Base-by-base conservation (phyloP, 345 rosid species). In the Melastoma malabathricum region DNA sequence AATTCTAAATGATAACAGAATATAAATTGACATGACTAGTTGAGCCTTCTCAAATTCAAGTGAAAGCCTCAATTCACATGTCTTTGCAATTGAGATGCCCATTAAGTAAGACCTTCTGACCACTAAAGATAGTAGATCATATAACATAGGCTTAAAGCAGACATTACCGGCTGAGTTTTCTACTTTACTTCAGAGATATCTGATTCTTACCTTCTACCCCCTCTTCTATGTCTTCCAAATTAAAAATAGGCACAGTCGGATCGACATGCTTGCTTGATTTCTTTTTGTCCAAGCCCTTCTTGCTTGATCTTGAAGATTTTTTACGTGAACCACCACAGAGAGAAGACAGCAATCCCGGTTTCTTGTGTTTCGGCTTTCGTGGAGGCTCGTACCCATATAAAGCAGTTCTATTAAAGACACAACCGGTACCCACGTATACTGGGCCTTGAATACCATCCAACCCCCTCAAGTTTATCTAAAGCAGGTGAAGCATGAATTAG, bases 401-500 rank as follows among this genome's bases (percentile, higher is more conserved):
- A 18, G 98, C 96, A 23, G 95, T 87, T 66, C 98, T 80, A 48
- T 87, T 90, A 79, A 90, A 90, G 58, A 90, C 98, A 54, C 98
- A 90, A 47, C 98, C 98, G 27, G 98, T 90, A 67, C 98, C 98
- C 62, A 90, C 98, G 49, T 90, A 90, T 25, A 90, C 98, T 52
- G 96, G 98, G 34, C 98, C 98, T 80, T 90, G 98, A 69, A 90
- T 81, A 51, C 98, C 98, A 72, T 90, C 98, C 58, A 87, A 75
- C 57, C 98, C 96, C 69, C 96, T 82, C 83, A 90, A 79, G 69
- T 90, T 90, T 18, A 90, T 90, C 98, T 86, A 72, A 41, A 65
- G 60, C 61, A 53, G 29, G 57, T 10, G 67, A 46, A 46, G 22
- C 25, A 22, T 45, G 19, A 5, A 55, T 29, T 31, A 38, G 58